phyloP scores from a whole-genome alignment of 495 filamentous ascomycete genomes.

The Tetracladium setigerum region DNA sequence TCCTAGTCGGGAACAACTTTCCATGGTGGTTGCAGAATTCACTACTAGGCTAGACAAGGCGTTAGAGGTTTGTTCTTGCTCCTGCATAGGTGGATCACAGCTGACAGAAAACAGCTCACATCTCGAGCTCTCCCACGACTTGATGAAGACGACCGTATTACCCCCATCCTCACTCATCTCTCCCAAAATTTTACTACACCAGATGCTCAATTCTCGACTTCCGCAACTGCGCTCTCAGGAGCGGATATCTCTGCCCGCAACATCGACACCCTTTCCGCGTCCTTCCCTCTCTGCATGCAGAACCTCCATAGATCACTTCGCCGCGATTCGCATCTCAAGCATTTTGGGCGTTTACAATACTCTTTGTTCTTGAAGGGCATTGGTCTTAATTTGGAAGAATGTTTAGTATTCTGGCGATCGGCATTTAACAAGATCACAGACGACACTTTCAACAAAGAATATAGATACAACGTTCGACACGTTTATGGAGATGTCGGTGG shows the following conservation, averaged over 20 bases:
- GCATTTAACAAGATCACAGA: slow-evolving; percentile 78
- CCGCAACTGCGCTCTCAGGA: slow-evolving; percentile 34
- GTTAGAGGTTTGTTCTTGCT: slow-evolving; percentile 55
- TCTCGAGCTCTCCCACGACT: slow-evolving; percentile 82
- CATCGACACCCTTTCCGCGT: slow-evolving; percentile 72
- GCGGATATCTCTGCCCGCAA: slow-evolving; percentile 64
- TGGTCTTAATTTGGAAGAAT: slow-evolving; percentile 84
- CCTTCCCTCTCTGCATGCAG: slow-evolving; percentile 94
- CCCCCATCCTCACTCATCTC: slow-evolving; percentile 87
- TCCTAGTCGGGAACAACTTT: slow-evolving; percentile 74
- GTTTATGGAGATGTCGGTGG: slow-evolving; percentile 92
- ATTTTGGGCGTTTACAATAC: slow-evolving; percentile 92
- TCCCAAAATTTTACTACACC: slow-evolving; percentile 89
- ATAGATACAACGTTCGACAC: slow-evolving; percentile 94
- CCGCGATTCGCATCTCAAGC: slow-evolving; percentile 82
- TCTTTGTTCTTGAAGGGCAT: slow-evolving; percentile 96
- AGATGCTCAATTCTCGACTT: slow-evolving; percentile 63
- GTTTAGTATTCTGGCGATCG: slow-evolving; percentile 88
- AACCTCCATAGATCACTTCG: slow-evolving; percentile 78
- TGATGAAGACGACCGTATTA: slow-evolving; percentile 93
- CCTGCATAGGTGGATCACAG: slow-evolving; percentile 9
- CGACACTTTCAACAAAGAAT: slow-evolving; percentile 90
- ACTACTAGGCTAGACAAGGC: slow-evolving; percentile 65
- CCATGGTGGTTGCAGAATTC: slow-evolving; percentile 85
- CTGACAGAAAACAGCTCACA: slow-evolving; percentile 53